Evolutionary conservation across 768 basidiomycete species (phyloP), one percentile per base, ranked within the genome.

Genomic region (Fibroporia radiculosa): DNA sequence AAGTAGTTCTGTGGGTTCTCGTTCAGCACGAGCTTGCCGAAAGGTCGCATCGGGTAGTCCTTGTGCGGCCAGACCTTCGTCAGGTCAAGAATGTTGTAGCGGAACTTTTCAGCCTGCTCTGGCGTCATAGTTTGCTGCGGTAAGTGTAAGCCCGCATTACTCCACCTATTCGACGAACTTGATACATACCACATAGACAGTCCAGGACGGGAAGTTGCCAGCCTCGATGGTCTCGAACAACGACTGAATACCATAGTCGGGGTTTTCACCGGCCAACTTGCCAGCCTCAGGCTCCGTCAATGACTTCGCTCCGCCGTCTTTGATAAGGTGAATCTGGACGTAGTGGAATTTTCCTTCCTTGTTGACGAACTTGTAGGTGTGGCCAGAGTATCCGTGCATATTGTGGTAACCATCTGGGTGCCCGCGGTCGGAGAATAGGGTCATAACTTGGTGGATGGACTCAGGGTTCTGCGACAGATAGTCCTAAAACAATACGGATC

Each of bases 361-460:
- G 67, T 92, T 91, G 65, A 86, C 72, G 65, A 92, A 80, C 63
- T 93, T 88, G 74, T 74, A 89, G 25, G 93, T 84, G 74, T 96
- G 91, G 13, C 93, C 89, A 40, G 87, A 88, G 72, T 93, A 96
- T 2, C 92, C 93, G 66, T 97, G 89, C 80, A 80, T 72, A 49
- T 82, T 70, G 66, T 87, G 81, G 69, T 70, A 93, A n/a, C 79
- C 92, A 65, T 82, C 83, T 49, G 95, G 93, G 45, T 91, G 96
- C 37, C 90, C 84, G 57, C 93, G 88, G 66, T 97, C 93, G n/a
- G 87, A 87, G 71, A 96, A 84, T 48, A 90, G 74, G 62, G 93
- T 93, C 76, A 88, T 73, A 56, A 89, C 70, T 66, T 91, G 88
- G 63, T 91, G 87, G 47, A 85, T 87, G 16, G 89, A 86, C 68